These are phyloP conservation scores for Hypoxylon rubiginosum DNA, from an alignment of 2,329 filamentous ascomycete genomes.

Conservation along the genomic window DNA sequence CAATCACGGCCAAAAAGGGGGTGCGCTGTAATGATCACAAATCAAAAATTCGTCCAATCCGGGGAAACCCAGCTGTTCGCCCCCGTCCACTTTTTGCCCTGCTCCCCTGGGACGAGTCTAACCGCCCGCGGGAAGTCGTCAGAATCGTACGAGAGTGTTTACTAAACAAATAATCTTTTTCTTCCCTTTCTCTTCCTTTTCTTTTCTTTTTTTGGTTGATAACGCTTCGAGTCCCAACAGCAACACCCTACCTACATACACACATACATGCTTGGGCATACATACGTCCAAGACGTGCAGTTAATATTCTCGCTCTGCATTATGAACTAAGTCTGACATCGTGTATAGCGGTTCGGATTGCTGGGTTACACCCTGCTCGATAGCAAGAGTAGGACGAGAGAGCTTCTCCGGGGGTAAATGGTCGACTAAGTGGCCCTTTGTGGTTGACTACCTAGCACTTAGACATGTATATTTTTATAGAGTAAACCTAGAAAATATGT, in stretches of 20 bases:
- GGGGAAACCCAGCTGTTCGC: not conserved
- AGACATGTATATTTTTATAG: too few relatives aligned
- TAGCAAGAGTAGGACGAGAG: not conserved
- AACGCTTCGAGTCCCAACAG: not conserved
- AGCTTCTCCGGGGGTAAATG: too few relatives aligned
- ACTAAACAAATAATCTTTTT: not conserved
- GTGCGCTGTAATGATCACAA: constrained; percentile 34
- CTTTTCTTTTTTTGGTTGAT: too few relatives aligned
- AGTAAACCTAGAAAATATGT: too few relatives aligned
- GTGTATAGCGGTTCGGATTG: not conserved
- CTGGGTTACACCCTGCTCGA: not conserved
- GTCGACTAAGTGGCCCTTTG: too few relatives aligned
- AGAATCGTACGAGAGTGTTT: constrained; percentile 31
- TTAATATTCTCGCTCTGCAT: not conserved
- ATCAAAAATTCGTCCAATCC: constrained; percentile 37
- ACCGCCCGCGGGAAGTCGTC: constrained; percentile 17
- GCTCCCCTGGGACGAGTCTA: not conserved
- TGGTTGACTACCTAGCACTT: too few relatives aligned
- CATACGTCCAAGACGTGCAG: not conserved
- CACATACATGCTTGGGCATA: too few relatives aligned
- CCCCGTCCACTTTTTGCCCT: constrained; percentile 28
- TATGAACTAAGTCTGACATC: not conserved
- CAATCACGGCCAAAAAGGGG: not conserved
- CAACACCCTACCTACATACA: too few relatives aligned
- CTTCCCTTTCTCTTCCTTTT: not conserved